Percentiles rank a stretch among this genome's conserved stretches.
Evolutionary conservation across 1,284 basidiomycete genomes (phyloP).

Genomic region (Pseudozyma sp.): DNA sequence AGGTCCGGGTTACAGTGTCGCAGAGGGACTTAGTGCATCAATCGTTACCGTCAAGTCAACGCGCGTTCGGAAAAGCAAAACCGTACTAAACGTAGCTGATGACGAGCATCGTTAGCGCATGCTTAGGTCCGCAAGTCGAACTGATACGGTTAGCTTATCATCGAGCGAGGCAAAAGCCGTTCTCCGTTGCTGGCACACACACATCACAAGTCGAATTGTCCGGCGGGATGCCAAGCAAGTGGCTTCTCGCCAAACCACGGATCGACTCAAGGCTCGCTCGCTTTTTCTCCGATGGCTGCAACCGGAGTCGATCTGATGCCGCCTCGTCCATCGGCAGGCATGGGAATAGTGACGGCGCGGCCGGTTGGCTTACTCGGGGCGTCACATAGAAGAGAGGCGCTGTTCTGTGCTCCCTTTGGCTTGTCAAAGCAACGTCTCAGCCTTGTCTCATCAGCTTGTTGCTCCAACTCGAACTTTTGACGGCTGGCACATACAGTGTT

Average conservation of each 20-base stretch:
- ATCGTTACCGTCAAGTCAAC: too few relatives aligned
- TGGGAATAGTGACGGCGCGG: too few relatives aligned
- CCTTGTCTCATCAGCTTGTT: not conserved
- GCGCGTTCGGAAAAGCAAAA: too few relatives aligned
- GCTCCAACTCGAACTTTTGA: not conserved
- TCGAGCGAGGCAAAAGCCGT: not conserved
- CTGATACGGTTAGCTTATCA: not conserved
- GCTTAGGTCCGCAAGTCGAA: too few relatives aligned
- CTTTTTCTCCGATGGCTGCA: constrained; percentile 1
- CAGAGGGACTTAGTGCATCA: too few relatives aligned
- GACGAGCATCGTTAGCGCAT: too few relatives aligned
- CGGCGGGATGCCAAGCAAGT: constrained; percentile 4
- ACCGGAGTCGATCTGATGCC: not conserved
- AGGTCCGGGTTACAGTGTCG: too few relatives aligned
- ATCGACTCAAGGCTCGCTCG: not conserved
- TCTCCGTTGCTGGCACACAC: too few relatives aligned
- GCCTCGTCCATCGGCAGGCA: not conserved
- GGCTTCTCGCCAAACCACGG: not conserved
- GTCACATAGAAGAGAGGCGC: constrained; percentile 1
- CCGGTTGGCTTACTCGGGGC: too few relatives aligned
- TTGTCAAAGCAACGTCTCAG: constrained; percentile 26
- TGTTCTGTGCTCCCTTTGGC: not conserved
- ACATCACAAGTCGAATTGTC: not conserved
- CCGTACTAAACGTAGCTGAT: too few relatives aligned
- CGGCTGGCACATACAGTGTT: too few relatives aligned